Evolutionary conservation across 441 rosid species (phyloP).

Genomic region (Mallotus japonicus): DNA sequence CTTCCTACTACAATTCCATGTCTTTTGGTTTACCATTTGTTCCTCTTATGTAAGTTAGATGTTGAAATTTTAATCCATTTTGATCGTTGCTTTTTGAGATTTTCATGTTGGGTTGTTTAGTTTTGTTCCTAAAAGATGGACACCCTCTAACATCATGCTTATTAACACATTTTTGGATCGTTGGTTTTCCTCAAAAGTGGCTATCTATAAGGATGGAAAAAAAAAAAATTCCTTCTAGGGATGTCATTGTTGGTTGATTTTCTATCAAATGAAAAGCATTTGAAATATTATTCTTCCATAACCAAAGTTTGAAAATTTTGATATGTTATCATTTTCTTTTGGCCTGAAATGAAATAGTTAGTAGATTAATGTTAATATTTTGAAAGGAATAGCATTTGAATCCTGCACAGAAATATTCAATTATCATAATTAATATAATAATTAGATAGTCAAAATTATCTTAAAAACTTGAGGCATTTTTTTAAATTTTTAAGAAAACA

Average conservation of each 20-base stretch:
- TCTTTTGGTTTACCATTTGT: conserved; percentile 10
- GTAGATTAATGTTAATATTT: too few relatives aligned
- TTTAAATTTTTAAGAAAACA: too few relatives aligned
- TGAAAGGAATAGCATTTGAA: too few relatives aligned
- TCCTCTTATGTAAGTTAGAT: background rate
- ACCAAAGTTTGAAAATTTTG: background rate
- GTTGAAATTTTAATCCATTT: conserved; percentile 9
- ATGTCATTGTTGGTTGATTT: background rate
- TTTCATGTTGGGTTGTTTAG: conserved; percentile 29
- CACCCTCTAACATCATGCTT: conserved; percentile 1
- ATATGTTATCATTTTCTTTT: background rate
- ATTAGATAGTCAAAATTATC: too few relatives aligned
- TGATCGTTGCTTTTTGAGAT: conserved; percentile 18
- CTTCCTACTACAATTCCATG: background rate
- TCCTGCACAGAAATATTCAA: too few relatives aligned
- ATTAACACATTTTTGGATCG: background rate
- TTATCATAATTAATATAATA: too few relatives aligned
- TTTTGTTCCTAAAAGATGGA: conserved; percentile 15
- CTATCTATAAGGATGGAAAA: background rate
- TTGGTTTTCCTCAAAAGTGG: background rate
- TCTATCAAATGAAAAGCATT: background rate
- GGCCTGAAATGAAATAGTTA: too few relatives aligned
- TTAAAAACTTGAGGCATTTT: too few relatives aligned
- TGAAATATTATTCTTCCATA: background rate
- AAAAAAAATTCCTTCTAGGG: background rate